Base-by-base conservation (phyloP, 2,329 filamentous ascomycete genomes). In the Trichoderma citrinoviride region DNA sequence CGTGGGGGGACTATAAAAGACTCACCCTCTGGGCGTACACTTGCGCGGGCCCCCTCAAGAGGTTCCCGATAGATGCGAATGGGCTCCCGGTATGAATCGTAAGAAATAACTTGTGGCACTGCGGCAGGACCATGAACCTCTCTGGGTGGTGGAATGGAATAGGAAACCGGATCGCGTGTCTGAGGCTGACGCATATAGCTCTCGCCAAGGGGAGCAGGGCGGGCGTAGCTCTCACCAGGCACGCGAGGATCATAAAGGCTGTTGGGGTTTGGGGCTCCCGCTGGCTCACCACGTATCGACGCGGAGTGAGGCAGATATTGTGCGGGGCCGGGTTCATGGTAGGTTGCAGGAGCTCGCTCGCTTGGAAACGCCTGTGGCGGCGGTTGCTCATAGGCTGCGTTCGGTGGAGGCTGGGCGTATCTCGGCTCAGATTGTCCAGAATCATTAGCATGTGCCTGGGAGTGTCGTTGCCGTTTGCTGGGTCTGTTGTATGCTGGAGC, bases 391-490 rank as follows among this genome's bases (percentile, higher is more conserved):
- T 76, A 73, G 23, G 74, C 74, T 40, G 74, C 68, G 60, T 70
- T 74, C n/a, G 77, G 71, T 29, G 71, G 70, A n/a, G 78, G 76
- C n/a, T 77, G 75, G 14, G 77, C 75, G 67, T 80, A 78, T 68
- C 77, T 77, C n/a, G 78, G 74, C 63, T 83, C 82, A 57, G 68
- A 67, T 47, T 71, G 70, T 19, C 65, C 68, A 54, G 69, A 50
- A 21, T 72, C 73, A 37, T 73, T 70, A 56, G 67, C 76, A 64
- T 80, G 80, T 55, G 77, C 78, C 50, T 78, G 75, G 29, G 76
- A 74, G 52, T 84, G 80, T 67, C 82, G 81, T 70, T 82, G 81
- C 57, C 86, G 82, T 73, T 89, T 89, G 69, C 77, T 79, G 10
- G 86, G 83, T 55, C 85, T 81, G 37, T 80, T 74, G 66, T 82